Conservation (phyloP, 306 rosid species). For the Senna tora region DNA sequence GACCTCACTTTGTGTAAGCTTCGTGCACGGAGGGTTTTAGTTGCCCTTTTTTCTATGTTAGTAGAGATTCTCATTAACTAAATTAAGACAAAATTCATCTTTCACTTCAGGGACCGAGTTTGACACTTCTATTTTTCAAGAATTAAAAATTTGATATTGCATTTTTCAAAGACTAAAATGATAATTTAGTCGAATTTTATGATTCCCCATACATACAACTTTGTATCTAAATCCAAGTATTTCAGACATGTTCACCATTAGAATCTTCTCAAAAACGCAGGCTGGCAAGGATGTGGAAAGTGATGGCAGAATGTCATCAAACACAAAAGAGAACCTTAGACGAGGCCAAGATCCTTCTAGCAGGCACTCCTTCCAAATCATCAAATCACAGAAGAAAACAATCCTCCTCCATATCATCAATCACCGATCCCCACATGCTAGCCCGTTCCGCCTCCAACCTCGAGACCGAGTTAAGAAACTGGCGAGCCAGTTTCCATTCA, state of each 20-base stretch:
- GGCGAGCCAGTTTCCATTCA: slow-evolving; percentile 75
- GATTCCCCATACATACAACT: neutral
- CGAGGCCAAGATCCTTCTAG: slow-evolving; percentile 83
- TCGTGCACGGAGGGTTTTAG: too few species aligned
- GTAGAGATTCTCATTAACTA: too few species aligned
- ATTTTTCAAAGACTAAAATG: too few species aligned
- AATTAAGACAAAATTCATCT: too few species aligned
- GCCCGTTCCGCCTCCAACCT: slow-evolving; percentile 77
- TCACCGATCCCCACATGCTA: slow-evolving; percentile 58
- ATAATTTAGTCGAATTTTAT: too few species aligned
- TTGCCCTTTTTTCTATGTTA: too few species aligned
- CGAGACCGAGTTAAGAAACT: slow-evolving; percentile 82
- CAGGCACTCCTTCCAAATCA: slow-evolving; percentile 58
- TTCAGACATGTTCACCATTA: slow-evolving; percentile 7
- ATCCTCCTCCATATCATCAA: slow-evolving; percentile 52
- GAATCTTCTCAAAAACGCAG: slow-evolving; percentile 42
- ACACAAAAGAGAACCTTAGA: slow-evolving; percentile 78
- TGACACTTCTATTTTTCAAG: too few species aligned
- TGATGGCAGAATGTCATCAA: slow-evolving; percentile 88
- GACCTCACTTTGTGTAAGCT: too few species aligned
- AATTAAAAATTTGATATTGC: too few species aligned
- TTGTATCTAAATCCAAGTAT: slow-evolving; percentile 23
- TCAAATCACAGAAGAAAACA: slow-evolving; percentile 55
- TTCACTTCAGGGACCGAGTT: too few species aligned
- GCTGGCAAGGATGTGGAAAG: slow-evolving; percentile 94